A percentile compares a stretch with the other conserved stretches of the same genome.
phyloP scores from a whole-genome alignment of 2,329 filamentous ascomycete species.

The Neonectria faginata region DNA sequence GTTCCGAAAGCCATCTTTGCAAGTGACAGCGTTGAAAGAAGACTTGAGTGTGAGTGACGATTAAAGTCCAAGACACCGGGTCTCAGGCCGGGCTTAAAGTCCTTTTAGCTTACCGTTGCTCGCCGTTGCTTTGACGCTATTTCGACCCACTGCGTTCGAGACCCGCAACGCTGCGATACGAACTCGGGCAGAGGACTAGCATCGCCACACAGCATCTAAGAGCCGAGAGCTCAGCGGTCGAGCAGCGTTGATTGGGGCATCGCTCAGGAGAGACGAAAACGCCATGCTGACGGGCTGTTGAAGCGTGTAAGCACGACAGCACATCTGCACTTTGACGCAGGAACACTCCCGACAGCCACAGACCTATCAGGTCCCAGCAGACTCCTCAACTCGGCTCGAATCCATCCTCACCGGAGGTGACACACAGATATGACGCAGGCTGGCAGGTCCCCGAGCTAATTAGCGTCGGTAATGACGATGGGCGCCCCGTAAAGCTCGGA shows the following conservation, averaged over 20 bases:
- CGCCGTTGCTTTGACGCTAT: not conserved
- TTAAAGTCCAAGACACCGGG: not conserved
- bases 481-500: slow-evolving; percentile 1
- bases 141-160: not conserved
- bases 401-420: not conserved
- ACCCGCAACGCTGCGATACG: slow-evolving; percentile 8
- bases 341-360: not conserved
- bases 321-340: not conserved
- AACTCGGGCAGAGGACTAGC: not conserved
- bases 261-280: not conserved
- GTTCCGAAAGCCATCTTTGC: slow-evolving; percentile 14
- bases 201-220: slow-evolving; percentile 1
- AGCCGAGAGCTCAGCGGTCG: not conserved
- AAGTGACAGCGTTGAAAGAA: not conserved
- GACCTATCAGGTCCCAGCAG: not conserved
- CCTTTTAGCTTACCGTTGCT: not conserved
- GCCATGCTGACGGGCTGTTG: not conserved
- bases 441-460: not conserved
- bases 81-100: not conserved
- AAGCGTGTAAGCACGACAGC: not conserved
- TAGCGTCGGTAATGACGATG: slow-evolving; percentile 6
- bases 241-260: not conserved
- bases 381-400: not conserved
- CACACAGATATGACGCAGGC: not conserved
- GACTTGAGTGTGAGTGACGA: not conserved